A percentile compares a stretch with the other conserved stretches of the same genome.
Conservation (phyloP, 768 basidiomycete genomes). For the Roridomyces roridus region DNA sequence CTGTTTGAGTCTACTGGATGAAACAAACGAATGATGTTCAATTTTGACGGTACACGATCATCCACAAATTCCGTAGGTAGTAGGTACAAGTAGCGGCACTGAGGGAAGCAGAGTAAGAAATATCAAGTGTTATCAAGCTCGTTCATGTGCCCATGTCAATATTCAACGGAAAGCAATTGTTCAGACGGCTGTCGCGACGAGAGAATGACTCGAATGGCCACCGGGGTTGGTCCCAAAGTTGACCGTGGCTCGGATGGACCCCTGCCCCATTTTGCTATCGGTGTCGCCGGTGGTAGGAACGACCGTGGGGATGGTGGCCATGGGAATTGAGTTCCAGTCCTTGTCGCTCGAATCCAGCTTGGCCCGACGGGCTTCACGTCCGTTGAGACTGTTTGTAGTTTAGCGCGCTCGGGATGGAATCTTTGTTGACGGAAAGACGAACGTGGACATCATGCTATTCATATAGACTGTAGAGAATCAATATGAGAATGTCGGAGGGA, state of each 20-base stretch:
- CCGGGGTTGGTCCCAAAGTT: slow-evolving; percentile 13
- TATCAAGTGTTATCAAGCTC: too few relatives aligned
- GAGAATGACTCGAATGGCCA: not conserved
- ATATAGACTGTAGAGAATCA: slow-evolving; percentile 10
- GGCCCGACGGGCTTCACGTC: slow-evolving; percentile 5
- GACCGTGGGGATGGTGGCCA: not conserved
- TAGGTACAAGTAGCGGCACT: too few relatives aligned
- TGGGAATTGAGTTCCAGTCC: slow-evolving; percentile 21
- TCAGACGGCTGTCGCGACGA: not conserved
- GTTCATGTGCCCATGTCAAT: too few relatives aligned
- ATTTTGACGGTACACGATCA: too few relatives aligned
- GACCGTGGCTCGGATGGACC: slow-evolving; percentile 9
- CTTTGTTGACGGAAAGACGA: not conserved
- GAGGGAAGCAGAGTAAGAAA: too few relatives aligned
- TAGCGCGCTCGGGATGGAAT: too few relatives aligned
- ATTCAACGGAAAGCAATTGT: not conserved
- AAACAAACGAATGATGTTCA: too few relatives aligned
- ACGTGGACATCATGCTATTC: slow-evolving; percentile 26
- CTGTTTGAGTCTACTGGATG: too few relatives aligned
- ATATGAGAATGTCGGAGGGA: not conserved
- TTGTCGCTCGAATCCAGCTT: slow-evolving; percentile 9
- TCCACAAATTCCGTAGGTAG: too few relatives aligned
- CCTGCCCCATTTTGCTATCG: not conserved
- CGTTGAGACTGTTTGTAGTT: slow-evolving; percentile 12
- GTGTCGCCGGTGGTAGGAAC: not conserved